Evolutionary conservation across 2,329 filamentous ascomycete genomes (phyloP).

Genomic region (Colletotrichum australisinense): DNA sequence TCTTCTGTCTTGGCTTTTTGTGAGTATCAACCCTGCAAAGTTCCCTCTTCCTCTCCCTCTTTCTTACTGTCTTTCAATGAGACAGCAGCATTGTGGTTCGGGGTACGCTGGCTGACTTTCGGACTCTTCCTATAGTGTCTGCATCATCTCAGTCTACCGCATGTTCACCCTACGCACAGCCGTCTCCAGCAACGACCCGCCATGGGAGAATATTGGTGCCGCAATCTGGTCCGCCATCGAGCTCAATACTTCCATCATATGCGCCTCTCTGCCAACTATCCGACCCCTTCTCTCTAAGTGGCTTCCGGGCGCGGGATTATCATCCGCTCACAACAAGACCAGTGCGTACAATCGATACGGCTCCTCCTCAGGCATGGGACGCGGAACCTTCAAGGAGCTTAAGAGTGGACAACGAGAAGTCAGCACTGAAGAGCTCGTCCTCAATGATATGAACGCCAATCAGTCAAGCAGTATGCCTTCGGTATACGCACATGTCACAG

Average conservation of each 20-base stretch:
- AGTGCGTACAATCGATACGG: conserved; percentile 37
- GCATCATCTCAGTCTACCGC: conserved; percentile 47
- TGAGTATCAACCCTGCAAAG: conserved; percentile 35
- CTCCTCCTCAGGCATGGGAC: conserved; percentile 15
- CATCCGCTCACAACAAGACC: conserved; percentile 33
- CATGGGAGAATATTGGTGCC: conserved; percentile 48
- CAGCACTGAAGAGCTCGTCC: conserved; percentile 42
- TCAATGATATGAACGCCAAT: conserved; percentile 33
- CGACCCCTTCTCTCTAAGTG: conserved; percentile 42
- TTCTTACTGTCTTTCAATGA: neutral
- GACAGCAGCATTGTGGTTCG: no score
- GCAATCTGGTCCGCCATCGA: conserved; percentile 51
- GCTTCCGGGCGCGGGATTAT: conserved; percentile 38
- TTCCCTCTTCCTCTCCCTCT: neutral
- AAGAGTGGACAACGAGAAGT: conserved; percentile 32
- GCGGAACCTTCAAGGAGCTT: conserved; percentile 27
- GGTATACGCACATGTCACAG: conserved; percentile 18
- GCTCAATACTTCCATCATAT: conserved; percentile 51
- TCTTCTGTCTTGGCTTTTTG: conserved; percentile 47
- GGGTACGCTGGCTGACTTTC: no score
- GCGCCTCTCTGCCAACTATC: conserved; percentile 51
- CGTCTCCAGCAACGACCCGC: conserved; percentile 44
- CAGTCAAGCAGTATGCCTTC: neutral
- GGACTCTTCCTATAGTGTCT: conserved; percentile 39
- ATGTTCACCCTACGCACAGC: conserved; percentile 44